phyloP scores from a whole-genome alignment of 805 yeast species.

The Kodamaea jinghongensis region DNA sequence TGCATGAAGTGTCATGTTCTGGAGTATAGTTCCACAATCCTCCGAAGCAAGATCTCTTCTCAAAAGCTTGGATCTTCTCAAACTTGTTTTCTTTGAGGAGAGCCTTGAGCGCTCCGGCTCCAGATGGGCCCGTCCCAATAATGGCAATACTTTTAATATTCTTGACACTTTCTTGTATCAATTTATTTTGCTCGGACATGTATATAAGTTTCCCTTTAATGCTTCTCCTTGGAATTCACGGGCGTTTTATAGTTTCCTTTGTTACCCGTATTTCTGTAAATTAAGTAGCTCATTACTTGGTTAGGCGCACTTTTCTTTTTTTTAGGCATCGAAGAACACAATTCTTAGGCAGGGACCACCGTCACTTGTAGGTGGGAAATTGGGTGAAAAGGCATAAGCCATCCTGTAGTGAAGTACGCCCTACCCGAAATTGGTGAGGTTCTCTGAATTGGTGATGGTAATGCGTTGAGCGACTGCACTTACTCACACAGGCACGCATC shows the following conservation, averaged over 20 bases:
- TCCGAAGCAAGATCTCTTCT: constrained; percentile 58
- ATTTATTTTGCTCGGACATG: constrained; percentile 5
- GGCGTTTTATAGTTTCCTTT: not conserved
- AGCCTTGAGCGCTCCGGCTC: constrained; percentile 37
- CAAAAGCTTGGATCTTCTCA: constrained; percentile 54
- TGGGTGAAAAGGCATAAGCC: too few relatives aligned
- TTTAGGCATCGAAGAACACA: too few relatives aligned
- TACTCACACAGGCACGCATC: too few relatives aligned
- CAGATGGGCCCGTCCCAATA: constrained; percentile 24
- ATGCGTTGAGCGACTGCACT: too few relatives aligned
- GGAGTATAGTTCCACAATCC: constrained; percentile 74
- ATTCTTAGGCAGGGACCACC: too few relatives aligned
- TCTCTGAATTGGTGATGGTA: too few relatives aligned
- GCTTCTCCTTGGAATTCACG: not conserved
- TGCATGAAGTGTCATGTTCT: constrained; percentile 18
- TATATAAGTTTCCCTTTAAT: not conserved
- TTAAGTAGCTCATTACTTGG: too few relatives aligned
- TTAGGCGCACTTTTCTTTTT: too few relatives aligned
- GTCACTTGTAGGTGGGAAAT: too few relatives aligned
- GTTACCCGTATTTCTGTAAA: not conserved
- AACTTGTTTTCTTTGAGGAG: constrained; percentile 50
- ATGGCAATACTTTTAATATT: constrained; percentile 15
- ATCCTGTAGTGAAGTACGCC: too few relatives aligned
- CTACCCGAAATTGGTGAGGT: too few relatives aligned
- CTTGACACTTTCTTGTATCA: constrained; percentile 8